Evolutionary conservation across 805 yeast genomes (phyloP), one percentile per base, ranked within the genome.

Genomic region (Saccharomycopsis sp.): DNA sequence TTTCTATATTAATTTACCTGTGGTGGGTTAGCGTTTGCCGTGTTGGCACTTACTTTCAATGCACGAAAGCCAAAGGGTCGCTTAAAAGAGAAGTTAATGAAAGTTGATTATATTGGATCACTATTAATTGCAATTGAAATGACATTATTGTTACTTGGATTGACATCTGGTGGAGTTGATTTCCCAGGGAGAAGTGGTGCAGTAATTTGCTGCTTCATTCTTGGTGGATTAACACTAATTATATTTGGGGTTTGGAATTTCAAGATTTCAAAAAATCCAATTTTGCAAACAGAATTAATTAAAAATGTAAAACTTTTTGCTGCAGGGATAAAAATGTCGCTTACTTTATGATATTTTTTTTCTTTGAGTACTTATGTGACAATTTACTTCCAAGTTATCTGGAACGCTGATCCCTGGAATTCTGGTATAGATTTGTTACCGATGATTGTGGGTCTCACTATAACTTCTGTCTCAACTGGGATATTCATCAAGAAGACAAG

Each of bases 1-100:
- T 54, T 83, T 81, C 56, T 83, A 76, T 60, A 67, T 83, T 50
- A 82, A 81, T 58, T 58, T 83, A 29, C 85, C 87, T 59, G 81
- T 28, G 84, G 85, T 16, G 86, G 82, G 1, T 43, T 66, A 11
- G 31, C 31, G 31, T 11, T 27, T n/a, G 11, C n/a, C 13, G n/a
- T 27, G 11, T n/a, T 27, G n/a, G 11, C 31, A n/a, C n/a, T 11
- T 27, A 11, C 11, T 27, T 27, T 27, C 31, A 27, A 27, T 27
- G 13, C 31, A 11, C 31, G 13, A 27, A 27, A 27, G 31, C 31
- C 31, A 27, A 27, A 11, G 11, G 31, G 31, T 11, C 11, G n/a
- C 13, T 11, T 27, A 11, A 27, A 11, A n/a, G 13, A 11, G 13
- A 27, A 27, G n/a, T n/a, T 27, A 11, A n/a, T n/a, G 11, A 27